phyloP scores from a whole-genome alignment of 2,329 filamentous ascomycete species.

The Acrocalymma vagum region DNA sequence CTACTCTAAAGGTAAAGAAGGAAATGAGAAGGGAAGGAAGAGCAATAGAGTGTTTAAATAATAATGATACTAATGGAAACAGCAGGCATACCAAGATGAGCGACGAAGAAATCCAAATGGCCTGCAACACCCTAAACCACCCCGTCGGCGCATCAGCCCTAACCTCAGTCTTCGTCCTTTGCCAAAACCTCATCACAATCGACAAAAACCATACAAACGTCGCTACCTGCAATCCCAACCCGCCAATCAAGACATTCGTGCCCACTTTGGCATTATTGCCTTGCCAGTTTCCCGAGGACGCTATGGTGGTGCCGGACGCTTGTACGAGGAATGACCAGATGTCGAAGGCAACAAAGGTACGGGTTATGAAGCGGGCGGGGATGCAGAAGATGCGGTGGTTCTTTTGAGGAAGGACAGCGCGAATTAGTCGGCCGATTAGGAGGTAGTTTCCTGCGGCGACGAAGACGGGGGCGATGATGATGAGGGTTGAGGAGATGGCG shows the following conservation, averaged over 20 bases:
- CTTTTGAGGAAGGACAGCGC: constrained; percentile 43
- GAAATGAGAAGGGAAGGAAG: too few relatives aligned
- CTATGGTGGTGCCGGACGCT: constrained; percentile 55
- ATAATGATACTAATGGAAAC: not conserved
- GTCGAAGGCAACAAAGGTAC: constrained; percentile 58
- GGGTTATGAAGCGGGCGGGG: constrained; percentile 51
- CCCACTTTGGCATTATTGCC: constrained; percentile 51
- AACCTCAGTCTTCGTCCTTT: constrained; percentile 31
- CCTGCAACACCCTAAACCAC: constrained; percentile 51
- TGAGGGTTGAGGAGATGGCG: constrained; percentile 50
- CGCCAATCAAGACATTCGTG: constrained; percentile 53
- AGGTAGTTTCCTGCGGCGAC: constrained; percentile 60
- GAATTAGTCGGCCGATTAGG: constrained; percentile 58
- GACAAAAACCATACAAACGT: constrained; percentile 53
- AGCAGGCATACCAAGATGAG: constrained; percentile 55
- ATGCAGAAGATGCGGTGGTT: constrained; percentile 49
- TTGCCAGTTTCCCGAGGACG: constrained; percentile 54
- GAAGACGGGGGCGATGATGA: constrained; percentile 54
- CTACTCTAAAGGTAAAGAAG: too few relatives aligned
- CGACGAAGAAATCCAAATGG: constrained; percentile 55
- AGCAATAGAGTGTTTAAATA: too few relatives aligned
- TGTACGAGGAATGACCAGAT: constrained; percentile 57
- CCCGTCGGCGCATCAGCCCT: constrained; percentile 37
- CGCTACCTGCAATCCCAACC: constrained; percentile 52
- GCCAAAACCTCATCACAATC: constrained; percentile 52